Conservation (phyloP, 2,329 filamentous ascomycete genomes). For the Monosporascus cannonballus region DNA sequence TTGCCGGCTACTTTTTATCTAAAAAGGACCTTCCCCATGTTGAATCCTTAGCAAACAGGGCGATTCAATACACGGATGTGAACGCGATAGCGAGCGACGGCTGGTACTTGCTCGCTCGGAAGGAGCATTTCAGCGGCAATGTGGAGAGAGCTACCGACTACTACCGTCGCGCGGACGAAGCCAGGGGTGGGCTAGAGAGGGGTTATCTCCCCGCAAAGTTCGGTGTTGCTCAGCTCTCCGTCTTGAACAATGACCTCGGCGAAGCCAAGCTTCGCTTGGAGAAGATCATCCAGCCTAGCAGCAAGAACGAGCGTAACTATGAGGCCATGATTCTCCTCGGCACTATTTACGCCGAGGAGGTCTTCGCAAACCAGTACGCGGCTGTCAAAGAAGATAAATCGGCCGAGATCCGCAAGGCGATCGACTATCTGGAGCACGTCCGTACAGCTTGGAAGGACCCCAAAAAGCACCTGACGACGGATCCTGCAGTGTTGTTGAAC, state of each 20-base stretch:
- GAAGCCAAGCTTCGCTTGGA: slow-evolving; percentile 91
- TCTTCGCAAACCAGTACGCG: slow-evolving; percentile 70
- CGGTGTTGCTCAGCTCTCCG: slow-evolving; percentile 82
- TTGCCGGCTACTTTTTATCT: slow-evolving; percentile 83
- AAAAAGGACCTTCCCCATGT: slow-evolving; percentile 76
- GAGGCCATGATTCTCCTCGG: slow-evolving; percentile 92
- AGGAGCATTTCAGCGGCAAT: slow-evolving; percentile 80
- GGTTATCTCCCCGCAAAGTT: slow-evolving; percentile 94
- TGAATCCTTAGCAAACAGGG: slow-evolving; percentile 81
- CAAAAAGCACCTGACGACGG: slow-evolving; percentile 74
- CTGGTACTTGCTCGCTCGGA: slow-evolving; percentile 90
- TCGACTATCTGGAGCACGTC: slow-evolving; percentile 76
- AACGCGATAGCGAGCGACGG: slow-evolving; percentile 96
- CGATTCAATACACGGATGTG: slow-evolving; percentile 92
- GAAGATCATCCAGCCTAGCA: slow-evolving; percentile 85
- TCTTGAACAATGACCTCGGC: slow-evolving; percentile 76
- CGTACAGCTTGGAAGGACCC: slow-evolving; percentile 87
- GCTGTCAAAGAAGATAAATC: slow-evolving; percentile 82
- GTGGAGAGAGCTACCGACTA: slow-evolving; percentile 71
- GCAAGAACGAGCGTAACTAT: slow-evolving; percentile 50
- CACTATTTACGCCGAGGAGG: slow-evolving; percentile 88
- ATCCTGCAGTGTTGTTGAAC: slow-evolving; percentile 84
- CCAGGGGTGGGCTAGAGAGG: slow-evolving; percentile 82
- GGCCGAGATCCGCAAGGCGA: slow-evolving; percentile 78
- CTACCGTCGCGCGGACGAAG: slow-evolving; percentile 86